Evolutionary conservation across 2,329 filamentous ascomycete species (phyloP).

Genomic region (Hymenotorrendiella dingleyae): DNA sequence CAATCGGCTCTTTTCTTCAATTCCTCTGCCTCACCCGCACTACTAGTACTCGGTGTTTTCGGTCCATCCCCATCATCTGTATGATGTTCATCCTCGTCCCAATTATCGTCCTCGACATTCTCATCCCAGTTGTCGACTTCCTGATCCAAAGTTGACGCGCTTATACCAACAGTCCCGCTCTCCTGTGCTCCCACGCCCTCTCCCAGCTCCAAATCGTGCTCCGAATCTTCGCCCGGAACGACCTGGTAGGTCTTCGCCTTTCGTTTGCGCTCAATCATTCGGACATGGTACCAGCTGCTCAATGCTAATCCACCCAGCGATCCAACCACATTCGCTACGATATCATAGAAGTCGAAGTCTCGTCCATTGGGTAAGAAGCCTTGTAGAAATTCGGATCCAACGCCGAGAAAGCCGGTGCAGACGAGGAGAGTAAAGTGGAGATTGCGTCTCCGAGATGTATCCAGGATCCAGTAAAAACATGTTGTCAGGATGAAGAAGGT

Average conservation of each 20-base stretch:
- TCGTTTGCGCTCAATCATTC: conserved; percentile 87
- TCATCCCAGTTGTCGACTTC: conserved; percentile 95
- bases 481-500: conserved; percentile 88
- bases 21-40: conserved; percentile 29
- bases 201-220: conserved; percentile 70
- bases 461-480: conserved; percentile 93
- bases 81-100: conserved; percentile 51
- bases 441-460: conserved; percentile 79
- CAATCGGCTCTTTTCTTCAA: conserved; percentile 28
- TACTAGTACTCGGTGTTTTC: conserved; percentile 32
- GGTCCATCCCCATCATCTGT: conserved; percentile 27
- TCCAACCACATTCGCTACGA: conserved; percentile 81
- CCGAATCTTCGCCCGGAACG: conserved; percentile 57
- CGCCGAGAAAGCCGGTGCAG: conserved; percentile 65
- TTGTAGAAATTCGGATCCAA: conserved; percentile 73
- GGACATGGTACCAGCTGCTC: conserved; percentile 88
- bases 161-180: conserved; percentile 42
- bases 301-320: conserved; percentile 65
- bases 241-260: conserved; percentile 65
- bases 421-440: conserved; percentile 77
- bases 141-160: conserved; percentile 56
- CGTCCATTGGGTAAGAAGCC: conserved; percentile 68
- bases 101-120: conserved; percentile 54
- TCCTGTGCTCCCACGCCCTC: conserved; percentile 52
- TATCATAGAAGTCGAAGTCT: conserved; percentile 72